A percentile compares a stretch with the other conserved stretches of the same genome.
phyloP scores from a whole-genome alignment of 1,139 yeast species.

The Candida sp. region DNA sequence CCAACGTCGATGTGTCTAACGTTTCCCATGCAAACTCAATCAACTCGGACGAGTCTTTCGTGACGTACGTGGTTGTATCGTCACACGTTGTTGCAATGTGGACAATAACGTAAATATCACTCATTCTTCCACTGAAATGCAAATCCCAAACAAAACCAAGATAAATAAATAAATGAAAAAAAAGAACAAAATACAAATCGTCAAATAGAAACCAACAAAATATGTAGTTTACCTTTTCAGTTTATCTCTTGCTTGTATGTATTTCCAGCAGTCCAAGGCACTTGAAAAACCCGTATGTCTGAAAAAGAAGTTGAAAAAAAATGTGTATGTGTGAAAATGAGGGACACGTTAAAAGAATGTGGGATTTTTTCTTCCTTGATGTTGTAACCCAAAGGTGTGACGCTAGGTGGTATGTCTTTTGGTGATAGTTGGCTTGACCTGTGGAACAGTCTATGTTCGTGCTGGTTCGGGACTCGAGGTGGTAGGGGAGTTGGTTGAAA shows the following conservation, averaged over 20 bases:
- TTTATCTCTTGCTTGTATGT: neutral
- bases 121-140: conserved; percentile 31
- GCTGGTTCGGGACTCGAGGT: too few species aligned
- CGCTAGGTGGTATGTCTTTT: neutral
- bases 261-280: neutral
- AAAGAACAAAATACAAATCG: neutral
- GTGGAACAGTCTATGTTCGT: too few species aligned
- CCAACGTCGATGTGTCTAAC: conserved; percentile 42
- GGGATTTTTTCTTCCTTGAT: neutral
- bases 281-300: neutral
- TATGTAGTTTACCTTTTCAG: neutral
- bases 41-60: conserved; percentile 68
- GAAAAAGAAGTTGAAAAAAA: neutral
- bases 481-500: too few species aligned
- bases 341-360: neutral
- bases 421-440: too few species aligned
- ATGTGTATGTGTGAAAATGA: neutral
- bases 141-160: neutral
- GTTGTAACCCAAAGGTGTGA: neutral
- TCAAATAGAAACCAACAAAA: neutral
- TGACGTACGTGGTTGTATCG: conserved; percentile 60
- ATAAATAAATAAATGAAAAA: neutral
- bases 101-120: conserved; percentile 65
- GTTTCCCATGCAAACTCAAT: conserved; percentile 71
- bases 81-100: conserved; percentile 74